phyloP scores from a whole-genome alignment of 345 rosid genomes.

The Bruguiera gymnorhiza region DNA sequence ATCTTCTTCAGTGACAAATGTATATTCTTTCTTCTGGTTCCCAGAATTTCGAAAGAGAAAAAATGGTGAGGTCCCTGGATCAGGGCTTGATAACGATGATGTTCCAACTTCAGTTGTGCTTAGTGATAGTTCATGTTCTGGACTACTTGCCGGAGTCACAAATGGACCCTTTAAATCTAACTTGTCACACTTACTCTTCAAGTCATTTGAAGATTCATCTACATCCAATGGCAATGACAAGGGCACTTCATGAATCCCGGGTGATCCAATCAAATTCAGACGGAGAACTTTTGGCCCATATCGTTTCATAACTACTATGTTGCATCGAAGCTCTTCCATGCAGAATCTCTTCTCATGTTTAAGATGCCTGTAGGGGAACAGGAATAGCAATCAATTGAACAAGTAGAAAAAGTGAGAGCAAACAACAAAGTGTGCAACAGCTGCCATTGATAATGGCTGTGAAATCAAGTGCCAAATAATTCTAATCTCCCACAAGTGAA shows the following conservation, averaged over 20 bases:
- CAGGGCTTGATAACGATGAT: constrained; percentile 84
- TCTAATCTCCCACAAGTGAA: neutral
- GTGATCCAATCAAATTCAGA: constrained; percentile 79
- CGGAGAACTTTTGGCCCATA: constrained; percentile 87
- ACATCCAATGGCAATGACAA: constrained; percentile 37
- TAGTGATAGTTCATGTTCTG: constrained; percentile 85
- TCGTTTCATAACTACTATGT: constrained; percentile 89
- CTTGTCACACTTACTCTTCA: constrained; percentile 37
- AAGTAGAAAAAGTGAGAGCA: neutral
- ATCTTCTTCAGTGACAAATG: constrained; percentile 51
- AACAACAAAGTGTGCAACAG: neutral
- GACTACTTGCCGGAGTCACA: constrained; percentile 92
- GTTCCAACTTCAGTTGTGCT: constrained; percentile 87
- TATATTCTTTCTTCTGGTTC: constrained; percentile 60
- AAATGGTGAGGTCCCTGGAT: constrained; percentile 87
- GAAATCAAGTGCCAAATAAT: neutral
- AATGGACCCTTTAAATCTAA: constrained; percentile 23
- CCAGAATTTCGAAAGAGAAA: constrained; percentile 51
- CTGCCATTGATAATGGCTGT: neutral
- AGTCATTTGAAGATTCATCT: constrained; percentile 38
- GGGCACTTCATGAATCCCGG: constrained; percentile 32
- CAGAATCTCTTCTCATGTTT: constrained; percentile 75
- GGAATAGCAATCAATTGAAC: constrained; percentile 11
- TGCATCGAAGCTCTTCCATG: constrained; percentile 92
- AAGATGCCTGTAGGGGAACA: constrained; percentile 53